phyloP scores from a whole-genome alignment of 768 basidiomycete species.

The Cantharellus anzutake region DNA sequence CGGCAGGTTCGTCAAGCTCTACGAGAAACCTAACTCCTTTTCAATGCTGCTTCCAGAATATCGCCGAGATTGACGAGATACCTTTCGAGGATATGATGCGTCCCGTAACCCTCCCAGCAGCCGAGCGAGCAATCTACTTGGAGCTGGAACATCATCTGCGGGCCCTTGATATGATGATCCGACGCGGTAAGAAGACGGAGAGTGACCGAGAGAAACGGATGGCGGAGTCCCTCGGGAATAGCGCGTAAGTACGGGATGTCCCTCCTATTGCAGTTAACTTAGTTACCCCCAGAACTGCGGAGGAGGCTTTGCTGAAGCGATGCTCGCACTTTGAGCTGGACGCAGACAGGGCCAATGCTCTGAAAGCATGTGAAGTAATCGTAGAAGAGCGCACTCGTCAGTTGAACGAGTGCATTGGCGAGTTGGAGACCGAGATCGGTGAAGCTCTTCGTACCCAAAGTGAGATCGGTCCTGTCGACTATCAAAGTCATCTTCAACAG shows the following conservation, averaged over 20 bases:
- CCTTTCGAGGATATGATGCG: slow-evolving; percentile 48
- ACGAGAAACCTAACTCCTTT: neutral
- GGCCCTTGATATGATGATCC: slow-evolving; percentile 69
- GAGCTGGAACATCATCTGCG: slow-evolving; percentile 87
- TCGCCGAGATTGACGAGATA: slow-evolving; percentile 94
- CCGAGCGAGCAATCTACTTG: slow-evolving; percentile 85
- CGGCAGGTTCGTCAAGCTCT: slow-evolving; percentile 38
- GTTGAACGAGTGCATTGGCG: slow-evolving; percentile 55
- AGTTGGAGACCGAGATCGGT: slow-evolving; percentile 46
- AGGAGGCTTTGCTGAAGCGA: slow-evolving; percentile 85
- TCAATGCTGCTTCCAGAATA: slow-evolving; percentile 35
- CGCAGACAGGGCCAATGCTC: slow-evolving; percentile 45
- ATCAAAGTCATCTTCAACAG: slow-evolving; percentile 61
- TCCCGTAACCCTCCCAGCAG: slow-evolving; percentile 59
- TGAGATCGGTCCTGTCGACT: slow-evolving; percentile 36
- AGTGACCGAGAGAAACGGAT: slow-evolving; percentile 83
- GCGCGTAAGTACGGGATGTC: slow-evolving; percentile 36
- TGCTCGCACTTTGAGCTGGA: slow-evolving; percentile 88
- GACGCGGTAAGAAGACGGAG: slow-evolving; percentile 42
- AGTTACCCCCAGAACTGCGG: slow-evolving; percentile 40
- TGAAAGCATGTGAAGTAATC: slow-evolving; percentile 86
- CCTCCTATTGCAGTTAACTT: neutral
- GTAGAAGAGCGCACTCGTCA: slow-evolving; percentile 66
- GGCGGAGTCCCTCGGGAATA: slow-evolving; percentile 70
- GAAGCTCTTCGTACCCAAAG: slow-evolving; percentile 52